A percentile compares a stretch with the other conserved stretches of the same genome.
Conservation (phyloP, 2,329 filamentous ascomycete genomes). For the Hypocreales sp. region DNA sequence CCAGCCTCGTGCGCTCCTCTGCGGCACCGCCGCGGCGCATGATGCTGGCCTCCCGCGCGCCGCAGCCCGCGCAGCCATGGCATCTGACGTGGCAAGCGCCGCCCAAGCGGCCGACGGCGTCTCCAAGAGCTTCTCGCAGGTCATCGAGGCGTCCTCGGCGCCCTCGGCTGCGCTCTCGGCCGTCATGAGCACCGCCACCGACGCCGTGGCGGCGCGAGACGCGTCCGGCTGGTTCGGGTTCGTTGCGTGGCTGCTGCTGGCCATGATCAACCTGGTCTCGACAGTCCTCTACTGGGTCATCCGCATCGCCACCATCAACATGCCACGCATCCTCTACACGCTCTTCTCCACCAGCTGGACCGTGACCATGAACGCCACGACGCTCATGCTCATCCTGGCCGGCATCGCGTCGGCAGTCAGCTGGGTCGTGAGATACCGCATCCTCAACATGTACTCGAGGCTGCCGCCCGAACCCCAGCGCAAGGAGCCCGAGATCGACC, state of each 20-base stretch:
- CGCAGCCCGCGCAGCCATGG: conserved; percentile 20
- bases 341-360: conserved; percentile 87
- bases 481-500: conserved; percentile 87
- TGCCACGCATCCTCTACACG: conserved; percentile 80
- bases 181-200: conserved; percentile 18
- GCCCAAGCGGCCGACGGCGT: conserved; percentile 16
- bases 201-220: conserved; percentile 20
- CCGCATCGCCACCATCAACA: conserved; percentile 72
- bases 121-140: conserved; percentile 15
- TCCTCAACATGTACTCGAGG: conserved; percentile 92
- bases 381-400: conserved; percentile 65
- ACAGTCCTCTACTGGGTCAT: conserved; percentile 61
- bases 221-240: conserved; percentile 41
- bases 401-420: conserved; percentile 70
- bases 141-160: conserved; percentile 14
- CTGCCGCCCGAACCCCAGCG: conserved; percentile 88
- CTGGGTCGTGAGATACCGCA: conserved; percentile 91
- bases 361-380: conserved; percentile 97
- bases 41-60: conserved; percentile 18
- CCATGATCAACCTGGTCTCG: conserved; percentile 38
- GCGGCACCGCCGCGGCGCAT: conserved; percentile 12
- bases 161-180: conserved; percentile 21
- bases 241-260: conserved; percentile 38
- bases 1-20: no score
- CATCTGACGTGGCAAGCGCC: conserved; percentile 23